phyloP scores from a whole-genome alignment of 345 rosid species.

The Salix purpurea region DNA sequence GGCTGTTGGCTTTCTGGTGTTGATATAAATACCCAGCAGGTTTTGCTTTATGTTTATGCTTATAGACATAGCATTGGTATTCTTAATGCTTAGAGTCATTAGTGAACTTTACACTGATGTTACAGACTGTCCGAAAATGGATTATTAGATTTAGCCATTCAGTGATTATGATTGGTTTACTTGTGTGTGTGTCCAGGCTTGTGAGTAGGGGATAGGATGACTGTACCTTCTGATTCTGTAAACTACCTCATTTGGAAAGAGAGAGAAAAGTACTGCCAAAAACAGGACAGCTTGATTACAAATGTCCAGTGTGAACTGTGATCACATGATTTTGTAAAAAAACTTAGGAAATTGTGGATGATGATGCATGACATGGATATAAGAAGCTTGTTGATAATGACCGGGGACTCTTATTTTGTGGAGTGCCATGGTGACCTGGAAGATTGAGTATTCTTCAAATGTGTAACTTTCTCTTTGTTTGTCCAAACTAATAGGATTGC shows the following conservation, averaged over 20 bases:
- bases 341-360: not conserved
- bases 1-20: constrained; percentile 99
- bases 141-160: not conserved
- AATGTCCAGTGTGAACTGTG: not conserved
- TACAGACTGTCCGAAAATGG: not conserved
- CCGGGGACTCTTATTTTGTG: not conserved
- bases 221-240: not conserved
- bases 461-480: not conserved
- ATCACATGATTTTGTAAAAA: not conserved
- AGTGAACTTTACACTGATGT: not conserved
- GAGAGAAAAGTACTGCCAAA: no score
- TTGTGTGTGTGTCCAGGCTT: not conserved
- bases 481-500: no score
- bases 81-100: not conserved
- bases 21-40: constrained; percentile 98
- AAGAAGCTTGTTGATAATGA: not conserved
- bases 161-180: not conserved
- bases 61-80: not conserved
- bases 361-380: not conserved
- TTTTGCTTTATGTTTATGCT: constrained; percentile 7
- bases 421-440: not conserved
- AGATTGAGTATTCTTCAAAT: not conserved
- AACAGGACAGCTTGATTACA: not conserved
- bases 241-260: no score
- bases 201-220: not conserved